phyloP scores from a whole-genome alignment of 1,139 yeast genomes.

The Blastobotrys elegans region DNA sequence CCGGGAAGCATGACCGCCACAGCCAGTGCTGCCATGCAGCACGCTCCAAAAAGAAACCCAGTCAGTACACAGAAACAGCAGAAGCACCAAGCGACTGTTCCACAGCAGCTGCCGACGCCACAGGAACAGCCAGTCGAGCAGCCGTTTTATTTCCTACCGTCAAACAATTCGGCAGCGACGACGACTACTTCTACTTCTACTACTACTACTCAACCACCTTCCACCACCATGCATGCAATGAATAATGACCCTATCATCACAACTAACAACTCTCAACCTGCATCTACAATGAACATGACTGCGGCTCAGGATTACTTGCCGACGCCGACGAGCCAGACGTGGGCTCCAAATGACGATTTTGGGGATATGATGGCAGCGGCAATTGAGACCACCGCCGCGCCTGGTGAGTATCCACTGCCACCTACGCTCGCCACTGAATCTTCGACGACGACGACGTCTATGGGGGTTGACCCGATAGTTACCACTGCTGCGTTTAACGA shows the following conservation, averaged over 20 bases:
- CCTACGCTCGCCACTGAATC: neutral
- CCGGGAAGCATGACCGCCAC: conserved; percentile 18
- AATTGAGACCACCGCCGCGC: neutral
- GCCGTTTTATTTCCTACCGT: conserved; percentile 3
- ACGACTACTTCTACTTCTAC: neutral
- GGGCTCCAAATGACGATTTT: conserved; percentile 9
- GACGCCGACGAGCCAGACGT: conserved; percentile 1
- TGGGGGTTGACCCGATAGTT: neutral
- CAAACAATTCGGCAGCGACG: neutral
- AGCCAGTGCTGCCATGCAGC: neutral
- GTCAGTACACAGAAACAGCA: neutral
- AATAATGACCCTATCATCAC: neutral
- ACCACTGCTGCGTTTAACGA: conserved; percentile 9
- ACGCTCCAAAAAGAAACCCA: neutral
- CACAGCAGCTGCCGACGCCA: neutral
- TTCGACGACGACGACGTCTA: neutral
- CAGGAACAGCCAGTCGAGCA: neutral
- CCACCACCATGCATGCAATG: neutral
- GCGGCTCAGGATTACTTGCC: neutral
- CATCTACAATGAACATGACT: neutral
- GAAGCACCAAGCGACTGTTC: neutral
- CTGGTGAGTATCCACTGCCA: neutral
- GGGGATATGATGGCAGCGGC: neutral
- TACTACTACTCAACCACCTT: neutral
- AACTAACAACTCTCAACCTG: neutral